phyloP scores from a whole-genome alignment of 2,329 filamentous ascomycete species.

The Penicillium thymicola region DNA sequence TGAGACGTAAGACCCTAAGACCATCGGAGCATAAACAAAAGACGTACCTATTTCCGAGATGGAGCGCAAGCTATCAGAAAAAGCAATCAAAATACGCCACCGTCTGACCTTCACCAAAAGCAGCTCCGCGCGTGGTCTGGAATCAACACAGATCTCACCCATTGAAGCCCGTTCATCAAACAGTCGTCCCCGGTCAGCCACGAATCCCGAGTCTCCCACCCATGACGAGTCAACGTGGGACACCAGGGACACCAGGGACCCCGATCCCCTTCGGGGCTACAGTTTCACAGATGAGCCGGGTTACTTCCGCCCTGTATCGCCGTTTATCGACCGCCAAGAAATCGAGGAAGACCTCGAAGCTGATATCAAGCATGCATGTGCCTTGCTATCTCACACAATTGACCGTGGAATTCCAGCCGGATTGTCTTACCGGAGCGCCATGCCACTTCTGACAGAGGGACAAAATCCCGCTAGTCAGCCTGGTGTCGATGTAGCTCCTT shows the following conservation, averaged over 20 bases:
- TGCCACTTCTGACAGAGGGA: background rate
- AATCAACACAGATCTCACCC: slow-evolving; percentile 8
- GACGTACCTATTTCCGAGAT: slow-evolving; percentile 1
- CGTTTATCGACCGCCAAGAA: slow-evolving; percentile 34
- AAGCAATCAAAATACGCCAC: slow-evolving; percentile 20
- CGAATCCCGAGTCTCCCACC: slow-evolving; percentile 13
- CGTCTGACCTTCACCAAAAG: slow-evolving; percentile 18
- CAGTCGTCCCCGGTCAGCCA: slow-evolving; percentile 19
- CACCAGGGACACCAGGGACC: slow-evolving; percentile 7
- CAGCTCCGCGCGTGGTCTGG: slow-evolving; percentile 6
- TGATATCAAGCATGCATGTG: slow-evolving; percentile 37
- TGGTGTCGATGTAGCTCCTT: background rate
- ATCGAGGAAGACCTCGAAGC: slow-evolving; percentile 34
- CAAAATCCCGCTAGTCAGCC: background rate
- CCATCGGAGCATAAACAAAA: background rate
- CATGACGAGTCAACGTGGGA: background rate
- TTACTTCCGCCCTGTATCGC: slow-evolving; percentile 30
- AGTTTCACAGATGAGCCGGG: slow-evolving; percentile 36
- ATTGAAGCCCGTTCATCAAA: background rate
- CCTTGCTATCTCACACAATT: slow-evolving; percentile 31
- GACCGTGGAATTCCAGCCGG: slow-evolving; percentile 24
- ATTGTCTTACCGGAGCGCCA: slow-evolving; percentile 4
- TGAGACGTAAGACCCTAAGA: background rate
- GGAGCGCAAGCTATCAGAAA: slow-evolving; percentile 23
- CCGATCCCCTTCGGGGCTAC: slow-evolving; percentile 25